phyloP scores from a whole-genome alignment of 768 basidiomycete species.

The Tricholoma flavovirens region DNA sequence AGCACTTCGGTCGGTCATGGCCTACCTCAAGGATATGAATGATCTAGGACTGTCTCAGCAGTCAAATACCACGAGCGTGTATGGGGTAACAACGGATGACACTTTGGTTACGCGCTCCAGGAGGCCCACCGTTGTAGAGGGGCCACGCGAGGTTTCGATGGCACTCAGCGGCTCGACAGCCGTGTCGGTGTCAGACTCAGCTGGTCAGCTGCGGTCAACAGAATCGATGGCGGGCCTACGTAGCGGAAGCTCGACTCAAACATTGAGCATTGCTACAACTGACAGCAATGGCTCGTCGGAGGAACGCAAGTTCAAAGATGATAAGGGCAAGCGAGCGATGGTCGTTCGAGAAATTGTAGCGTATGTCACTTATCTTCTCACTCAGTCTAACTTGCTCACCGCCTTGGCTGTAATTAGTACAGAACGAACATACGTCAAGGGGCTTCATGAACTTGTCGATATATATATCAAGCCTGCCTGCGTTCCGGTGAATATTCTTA shows the following conservation, averaged over 20 bases:
- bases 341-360: slow-evolving; percentile 88
- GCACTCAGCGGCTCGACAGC: slow-evolving; percentile 43
- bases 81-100: slow-evolving; percentile 48
- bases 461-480: slow-evolving; percentile 90
- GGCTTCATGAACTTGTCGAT: slow-evolving; percentile 88
- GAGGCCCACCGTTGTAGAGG: slow-evolving; percentile 63
- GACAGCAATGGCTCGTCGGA: slow-evolving; percentile 71
- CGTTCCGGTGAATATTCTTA: slow-evolving; percentile 61
- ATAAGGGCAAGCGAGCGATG: slow-evolving; percentile 76
- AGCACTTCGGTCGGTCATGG: slow-evolving; percentile 88
- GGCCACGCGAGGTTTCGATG: slow-evolving; percentile 51
- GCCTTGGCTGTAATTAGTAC: slow-evolving; percentile 47
- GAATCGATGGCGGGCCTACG: slow-evolving; percentile 61
- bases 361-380: slow-evolving; percentile 42
- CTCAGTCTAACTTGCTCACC: slow-evolving; percentile 13
- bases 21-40: slow-evolving; percentile 93
- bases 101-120: slow-evolving; percentile 42
- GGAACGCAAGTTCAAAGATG: slow-evolving; percentile 89
- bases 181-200: slow-evolving; percentile 31
- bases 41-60: slow-evolving; percentile 78
- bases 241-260: slow-evolving; percentile 55
- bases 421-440: slow-evolving; percentile 90
- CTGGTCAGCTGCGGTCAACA: slow-evolving; percentile 55
- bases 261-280: slow-evolving; percentile 68
- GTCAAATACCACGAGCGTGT: slow-evolving; percentile 48